Percentiles rank a stretch among this genome's conserved stretches.
Conservation (phyloP, 2,329 filamentous ascomycete genomes). For the Cercospora janseana region DNA sequence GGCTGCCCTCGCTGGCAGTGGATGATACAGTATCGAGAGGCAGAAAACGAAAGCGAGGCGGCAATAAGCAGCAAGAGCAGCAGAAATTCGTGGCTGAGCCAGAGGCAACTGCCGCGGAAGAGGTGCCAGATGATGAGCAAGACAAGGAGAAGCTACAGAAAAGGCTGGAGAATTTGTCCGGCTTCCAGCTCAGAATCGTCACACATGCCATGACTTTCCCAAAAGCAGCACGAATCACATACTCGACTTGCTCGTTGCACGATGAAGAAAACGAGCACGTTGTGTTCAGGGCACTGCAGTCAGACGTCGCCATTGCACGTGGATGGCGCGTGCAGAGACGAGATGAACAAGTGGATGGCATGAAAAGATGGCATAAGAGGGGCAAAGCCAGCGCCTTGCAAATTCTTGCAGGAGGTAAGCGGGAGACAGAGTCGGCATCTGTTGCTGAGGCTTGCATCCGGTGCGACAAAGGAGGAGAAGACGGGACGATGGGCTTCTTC, state of each 20-base stretch:
- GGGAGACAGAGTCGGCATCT: slow-evolving; percentile 19
- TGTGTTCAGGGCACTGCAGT: slow-evolving; percentile 68
- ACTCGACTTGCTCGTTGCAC: slow-evolving; percentile 91
- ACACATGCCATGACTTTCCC: slow-evolving; percentile 83
- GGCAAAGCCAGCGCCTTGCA: slow-evolving; percentile 36
- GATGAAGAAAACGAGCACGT: slow-evolving; percentile 86
- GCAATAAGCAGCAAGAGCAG: slow-evolving; percentile 11
- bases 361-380: slow-evolving; percentile 72
- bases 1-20: slow-evolving; percentile 51
- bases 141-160: slow-evolving; percentile 56
- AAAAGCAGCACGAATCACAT: slow-evolving; percentile 71
- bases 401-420: slow-evolving; percentile 31
- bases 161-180: slow-evolving; percentile 70
- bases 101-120: slow-evolving; percentile 20
- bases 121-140: slow-evolving; percentile 39
- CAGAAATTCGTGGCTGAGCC: slow-evolving; percentile 16
- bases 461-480: slow-evolving; percentile 74
- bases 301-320: slow-evolving; percentile 60
- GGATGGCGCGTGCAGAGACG: slow-evolving; percentile 78
- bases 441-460: slow-evolving; percentile 75
- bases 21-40: slow-evolving; percentile 20
- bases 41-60: slow-evolving; percentile 37
- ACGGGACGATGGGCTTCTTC: slow-evolving; percentile 93
- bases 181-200: slow-evolving; percentile 78
- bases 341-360: slow-evolving; percentile 70